Base-by-base conservation (phyloP, 768 basidiomycete genomes). In the Austroboletus eburneus region DNA sequence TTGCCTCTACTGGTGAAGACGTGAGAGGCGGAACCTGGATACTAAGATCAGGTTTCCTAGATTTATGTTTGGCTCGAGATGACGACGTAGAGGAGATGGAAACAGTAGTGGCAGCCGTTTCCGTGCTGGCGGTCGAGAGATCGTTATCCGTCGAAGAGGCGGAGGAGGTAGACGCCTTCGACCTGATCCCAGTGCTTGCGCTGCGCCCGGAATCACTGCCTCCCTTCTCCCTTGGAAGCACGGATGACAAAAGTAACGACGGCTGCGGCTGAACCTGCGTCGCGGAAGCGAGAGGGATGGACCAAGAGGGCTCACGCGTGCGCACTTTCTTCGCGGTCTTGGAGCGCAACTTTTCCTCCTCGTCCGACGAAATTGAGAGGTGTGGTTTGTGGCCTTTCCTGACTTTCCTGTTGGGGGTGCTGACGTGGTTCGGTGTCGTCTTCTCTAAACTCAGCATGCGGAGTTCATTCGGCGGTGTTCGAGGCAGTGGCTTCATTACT, bases 321-420 rank as follows among this genome's bases (percentile, higher is more conserved):
- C 79, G 73, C 40, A 73, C 67, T 66, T 83, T 87, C 76, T 88
- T 89, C 20, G 73, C 81, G 29, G 71, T 72, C 51, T 71, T 72
- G 33, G 71, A 74, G 30, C 85, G 76, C 20, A 73, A 56, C 62
- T 80, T 82, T 67, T 89, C 85, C 58, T 88, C 87, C 52, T 88
- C 87, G 57, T 89, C 87, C 17, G 83, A 85, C 12, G 86, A 85
- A 20, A 78, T 68, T 34, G 72, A 78, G 68, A 59, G 68, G 72
- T 37, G 72, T 38, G 70, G 65, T 32, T 51, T 57, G 35, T 69
- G 69, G 51, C 57, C 66, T 60, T 58, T 73, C 62, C 62, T 45
- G 38, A 48, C 10, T 46, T 67, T 64, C 55, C 42, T 60, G 23
- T 37, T 40, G 24, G 58, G 39, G 9, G 44, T 32, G 22, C 36